These are phyloP conservation scores for Beauveria sp. DNA, from an alignment of 2,329 filamentous ascomycete species.

Conservation along the genomic window DNA sequence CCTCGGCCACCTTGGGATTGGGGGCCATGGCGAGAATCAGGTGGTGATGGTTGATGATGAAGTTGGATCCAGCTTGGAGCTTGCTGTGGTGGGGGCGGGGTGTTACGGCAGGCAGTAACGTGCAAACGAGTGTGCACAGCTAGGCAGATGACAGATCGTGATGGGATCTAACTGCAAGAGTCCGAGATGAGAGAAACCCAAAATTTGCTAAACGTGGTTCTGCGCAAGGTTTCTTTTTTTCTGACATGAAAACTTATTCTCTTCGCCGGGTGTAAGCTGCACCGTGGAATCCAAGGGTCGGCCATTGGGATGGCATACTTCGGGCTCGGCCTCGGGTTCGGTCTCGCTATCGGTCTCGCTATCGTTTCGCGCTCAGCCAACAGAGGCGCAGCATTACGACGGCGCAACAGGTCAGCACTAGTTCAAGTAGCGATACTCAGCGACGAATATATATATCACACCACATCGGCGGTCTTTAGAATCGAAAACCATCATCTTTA, in stretches of 20 bases:
- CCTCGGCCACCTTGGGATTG: conserved; percentile 33
- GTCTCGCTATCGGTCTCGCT: conserved; percentile 2
- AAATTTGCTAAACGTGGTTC: no score
- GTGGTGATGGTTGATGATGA: conserved; percentile 12
- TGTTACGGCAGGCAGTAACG: conserved; percentile 7
- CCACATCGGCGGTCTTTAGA: neutral
- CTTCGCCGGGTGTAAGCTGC: neutral
- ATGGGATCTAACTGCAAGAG: no score
- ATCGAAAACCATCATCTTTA: neutral
- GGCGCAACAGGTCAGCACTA: neutral
- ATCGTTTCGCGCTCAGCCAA: neutral
- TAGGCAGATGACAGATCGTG: no score
- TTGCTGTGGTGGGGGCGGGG: conserved; percentile 1
- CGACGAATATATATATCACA: neutral
- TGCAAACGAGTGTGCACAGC: neutral
- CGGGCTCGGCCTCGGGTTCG: conserved; percentile 2
- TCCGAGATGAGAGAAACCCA: no score
- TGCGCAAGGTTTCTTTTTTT: no score
- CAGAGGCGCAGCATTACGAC: neutral
- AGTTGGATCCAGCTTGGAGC: conserved; percentile 8
- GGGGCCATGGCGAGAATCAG: conserved; percentile 27
- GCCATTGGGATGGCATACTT: neutral
- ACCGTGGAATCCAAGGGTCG: neutral
- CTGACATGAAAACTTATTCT: no score
- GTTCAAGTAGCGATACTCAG: neutral